A percentile compares a stretch with the other conserved stretches of the same genome.
Conservation (phyloP, 108 stramenopile species). For the Schizochytrium sp. region DNA sequence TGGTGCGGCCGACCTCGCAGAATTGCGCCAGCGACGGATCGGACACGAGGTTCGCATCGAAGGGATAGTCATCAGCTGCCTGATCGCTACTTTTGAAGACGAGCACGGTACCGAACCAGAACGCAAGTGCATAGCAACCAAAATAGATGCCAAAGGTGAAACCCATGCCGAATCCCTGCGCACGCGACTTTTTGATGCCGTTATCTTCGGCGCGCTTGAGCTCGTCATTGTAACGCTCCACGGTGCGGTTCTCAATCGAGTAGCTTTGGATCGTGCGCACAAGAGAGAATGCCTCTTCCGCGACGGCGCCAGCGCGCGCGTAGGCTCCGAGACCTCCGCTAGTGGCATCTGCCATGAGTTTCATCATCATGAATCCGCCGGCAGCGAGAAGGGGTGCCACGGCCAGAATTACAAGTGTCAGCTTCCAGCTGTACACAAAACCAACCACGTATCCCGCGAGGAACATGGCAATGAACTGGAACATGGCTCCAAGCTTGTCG, state of each 20-base stretch:
- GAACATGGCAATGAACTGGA: neutral
- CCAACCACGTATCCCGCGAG: neutral
- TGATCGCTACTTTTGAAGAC: neutral
- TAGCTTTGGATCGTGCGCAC: conserved; percentile 54
- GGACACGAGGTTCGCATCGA: neutral
- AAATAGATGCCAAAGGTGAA: neutral
- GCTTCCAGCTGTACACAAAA: neutral
- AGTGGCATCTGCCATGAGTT: neutral
- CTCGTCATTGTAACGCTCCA: conserved; percentile 36
- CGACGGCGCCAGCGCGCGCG: conserved; percentile 28
- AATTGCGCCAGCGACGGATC: neutral
- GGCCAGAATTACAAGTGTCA: neutral
- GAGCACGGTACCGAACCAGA: neutral
- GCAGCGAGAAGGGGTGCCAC: neutral
- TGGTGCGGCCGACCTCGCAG: neutral
- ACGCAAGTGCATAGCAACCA: conserved; percentile 8
- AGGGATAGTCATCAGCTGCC: neutral
- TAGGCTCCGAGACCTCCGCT: conserved; percentile 14
- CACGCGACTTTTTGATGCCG: conserved; percentile 17
- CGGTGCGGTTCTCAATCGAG: conserved; percentile 37
- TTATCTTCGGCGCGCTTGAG: conserved; percentile 22
- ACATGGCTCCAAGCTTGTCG: neutral
- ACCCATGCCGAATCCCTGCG: neutral
- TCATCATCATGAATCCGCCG: neutral
- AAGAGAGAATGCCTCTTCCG: conserved; percentile 47